phyloP scores from a whole-genome alignment of 2,329 filamentous ascomycete species.

The Paraphoma chrysanthemicola region DNA sequence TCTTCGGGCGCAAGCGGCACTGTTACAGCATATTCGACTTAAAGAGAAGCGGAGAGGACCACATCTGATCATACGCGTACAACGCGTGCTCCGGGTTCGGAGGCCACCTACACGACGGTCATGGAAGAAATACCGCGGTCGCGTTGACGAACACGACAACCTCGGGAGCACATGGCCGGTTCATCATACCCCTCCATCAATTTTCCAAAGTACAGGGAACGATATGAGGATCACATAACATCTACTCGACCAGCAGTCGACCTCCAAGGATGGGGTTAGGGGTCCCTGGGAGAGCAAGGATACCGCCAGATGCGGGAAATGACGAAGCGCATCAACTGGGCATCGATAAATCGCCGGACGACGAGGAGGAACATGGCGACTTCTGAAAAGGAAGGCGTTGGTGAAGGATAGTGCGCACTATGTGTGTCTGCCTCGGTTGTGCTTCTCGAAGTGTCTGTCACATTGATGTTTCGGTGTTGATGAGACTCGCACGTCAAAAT shows the following conservation, averaged over 20 bases:
- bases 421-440: neutral
- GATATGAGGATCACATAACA: neutral
- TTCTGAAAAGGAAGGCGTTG: neutral
- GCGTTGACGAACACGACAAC: neutral
- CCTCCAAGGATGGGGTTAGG: neutral
- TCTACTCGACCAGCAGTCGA: neutral
- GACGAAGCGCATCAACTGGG: conserved; percentile 2
- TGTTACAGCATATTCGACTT: no score
- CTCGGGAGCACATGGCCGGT: no score
- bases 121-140: neutral
- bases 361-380: neutral
- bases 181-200: neutral
- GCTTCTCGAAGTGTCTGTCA: no score
- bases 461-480: neutral
- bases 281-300: neutral
- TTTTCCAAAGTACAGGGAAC: neutral
- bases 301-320: neutral
- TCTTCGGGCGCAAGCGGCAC: no score
- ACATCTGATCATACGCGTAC: no score
- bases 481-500: neutral
- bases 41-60: no score
- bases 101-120: no score
- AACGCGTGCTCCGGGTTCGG: no score
- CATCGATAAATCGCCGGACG: neutral
- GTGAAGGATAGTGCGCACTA: no score